Base-by-base conservation (phyloP, 2,329 filamentous ascomycete genomes). In the Pezizomycotina sp. region DNA sequence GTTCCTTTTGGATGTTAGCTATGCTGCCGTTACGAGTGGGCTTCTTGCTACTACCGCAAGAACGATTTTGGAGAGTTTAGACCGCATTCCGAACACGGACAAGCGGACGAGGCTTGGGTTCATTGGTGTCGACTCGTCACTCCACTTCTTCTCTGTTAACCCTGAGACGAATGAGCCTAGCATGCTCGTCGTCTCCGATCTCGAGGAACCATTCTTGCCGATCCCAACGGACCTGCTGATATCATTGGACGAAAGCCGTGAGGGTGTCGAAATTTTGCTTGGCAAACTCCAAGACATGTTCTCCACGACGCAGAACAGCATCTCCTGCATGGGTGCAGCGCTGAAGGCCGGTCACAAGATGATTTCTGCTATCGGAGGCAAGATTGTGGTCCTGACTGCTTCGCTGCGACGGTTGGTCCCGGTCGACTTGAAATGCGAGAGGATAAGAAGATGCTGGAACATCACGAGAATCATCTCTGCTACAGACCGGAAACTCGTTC, bases 21-120 rank as follows among this genome's bases (percentile, higher is more conserved):
- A 83, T 52, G 74, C 81, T 8, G 74, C 86, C 20, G 79, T 93
- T 10, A 83, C 82, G 10, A 92, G 76, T 47, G 89, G 89, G 31
- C 73, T 98, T 20, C 65, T 95, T 42, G 89, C 89, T 31, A 95
- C 89, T 6, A 81, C 77, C 45, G 86, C 89, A 38, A 73, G 89
- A 51, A 92, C 84, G 47, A 93, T 98, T 51, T 66, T 91, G 53
- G 89, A 95, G 58, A 92, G 84, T 53, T 68, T 98, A 38, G 86
- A 91, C 60, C 70, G 86, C 59, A 93, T 98, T 69, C 89, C 89
- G n/a, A 95, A 98, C 58, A 84, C 84, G 15, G 89, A 95, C 56
- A 72, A 84, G 44, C 71, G 89, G 50, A 95, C 89, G 24, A 73
- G 86, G 42, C 67, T 98, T 36, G 89, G 89, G 19, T 98, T 98